These are phyloP conservation scores for Sungouiella thailandica DNA, from an alignment of 805 yeast genomes.

Conservation along the genomic window DNA sequence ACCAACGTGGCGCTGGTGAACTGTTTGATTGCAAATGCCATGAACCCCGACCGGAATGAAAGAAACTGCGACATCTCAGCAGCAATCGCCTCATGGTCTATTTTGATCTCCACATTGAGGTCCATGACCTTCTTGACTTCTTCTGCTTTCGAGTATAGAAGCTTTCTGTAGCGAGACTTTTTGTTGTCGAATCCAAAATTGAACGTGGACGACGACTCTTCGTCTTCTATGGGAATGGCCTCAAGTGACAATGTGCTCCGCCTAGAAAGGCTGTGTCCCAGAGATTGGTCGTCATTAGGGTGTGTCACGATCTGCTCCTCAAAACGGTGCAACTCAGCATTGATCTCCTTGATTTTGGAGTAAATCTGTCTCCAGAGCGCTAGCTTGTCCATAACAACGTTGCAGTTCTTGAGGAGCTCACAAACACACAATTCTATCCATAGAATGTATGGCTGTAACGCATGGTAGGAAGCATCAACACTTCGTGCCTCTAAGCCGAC, in stretches of 20 bases:
- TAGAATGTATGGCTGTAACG: conserved; percentile 9
- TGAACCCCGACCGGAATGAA: conserved; percentile 42
- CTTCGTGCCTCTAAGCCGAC: conserved; percentile 1
- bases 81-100: conserved; percentile 58
- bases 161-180: conserved; percentile 42
- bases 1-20: conserved; percentile 13
- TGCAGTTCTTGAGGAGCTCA: conserved; percentile 22
- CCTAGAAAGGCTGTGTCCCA: conserved; percentile 1
- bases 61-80: conserved; percentile 57
- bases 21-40: conserved; percentile 32
- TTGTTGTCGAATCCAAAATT: conserved; percentile 47
- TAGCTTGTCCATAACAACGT: conserved; percentile 19
- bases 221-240: conserved; percentile 1
- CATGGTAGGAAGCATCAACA: conserved; percentile 5
- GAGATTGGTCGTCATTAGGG: conserved; percentile 4
- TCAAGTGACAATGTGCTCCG: neutral
- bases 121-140: conserved; percentile 37
- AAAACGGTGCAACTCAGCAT: conserved; percentile 24
- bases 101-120: conserved; percentile 44
- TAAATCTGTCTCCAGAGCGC: conserved; percentile 29
- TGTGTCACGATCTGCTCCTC: conserved; percentile 22
- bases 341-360: conserved; percentile 21
- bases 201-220: conserved; percentile 20
- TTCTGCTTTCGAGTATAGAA: conserved; percentile 36
- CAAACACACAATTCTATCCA: conserved; percentile 22